Base-by-base conservation (phyloP, 208 protist species). In the Phytomonas sp. region DNA sequence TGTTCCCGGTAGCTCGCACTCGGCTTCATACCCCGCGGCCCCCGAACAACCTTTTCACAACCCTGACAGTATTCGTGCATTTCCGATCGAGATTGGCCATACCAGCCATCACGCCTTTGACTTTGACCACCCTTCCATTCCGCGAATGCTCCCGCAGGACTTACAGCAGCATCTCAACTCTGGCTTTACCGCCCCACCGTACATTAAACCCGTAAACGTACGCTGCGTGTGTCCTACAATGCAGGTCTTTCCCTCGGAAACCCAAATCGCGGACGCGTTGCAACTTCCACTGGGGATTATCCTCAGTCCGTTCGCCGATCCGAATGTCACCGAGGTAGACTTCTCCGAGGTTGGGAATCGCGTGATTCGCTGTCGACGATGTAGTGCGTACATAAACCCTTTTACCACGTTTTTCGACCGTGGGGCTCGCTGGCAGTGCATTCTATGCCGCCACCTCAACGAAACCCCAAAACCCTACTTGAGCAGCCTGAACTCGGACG, bases 341-440 rank as follows among this genome's bases (percentile, higher is more conserved):
- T 81, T 91, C 63, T 72, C 82, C 32, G 68, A 76, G 60, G 60
- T 86, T 40, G 87, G 83, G 40, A 86, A 88, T 67, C 71, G 77
- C 34, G 89, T 96, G 72, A 78, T 96, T 16, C 86, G 91, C 14
- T 96, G 91, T 80, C 72, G 80, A 31, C 77, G 75, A 64, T 99
- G 98, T 78, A 84, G 84, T 60, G 87, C 92, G 34, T 99, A 99
- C 82, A 98, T 99, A 65, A 99, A 99, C 81, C 97, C 98, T 60
- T 99, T 98, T 82, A 97, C 97, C 31, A 83, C 74, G 4, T 99
- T 98, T 69, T 80, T 90, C 37, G 94, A 99, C 70, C 73, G 75
- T 56, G 97, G 98, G 30, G 72, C 82, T 5, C 78, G 87, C 60
- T 99, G 96, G 96, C 82, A 89, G 72, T 99, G 98, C 83, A 97